Base-by-base conservation (phyloP, 2,329 filamentous ascomycete genomes). In the Stemphylium lycopersici region DNA sequence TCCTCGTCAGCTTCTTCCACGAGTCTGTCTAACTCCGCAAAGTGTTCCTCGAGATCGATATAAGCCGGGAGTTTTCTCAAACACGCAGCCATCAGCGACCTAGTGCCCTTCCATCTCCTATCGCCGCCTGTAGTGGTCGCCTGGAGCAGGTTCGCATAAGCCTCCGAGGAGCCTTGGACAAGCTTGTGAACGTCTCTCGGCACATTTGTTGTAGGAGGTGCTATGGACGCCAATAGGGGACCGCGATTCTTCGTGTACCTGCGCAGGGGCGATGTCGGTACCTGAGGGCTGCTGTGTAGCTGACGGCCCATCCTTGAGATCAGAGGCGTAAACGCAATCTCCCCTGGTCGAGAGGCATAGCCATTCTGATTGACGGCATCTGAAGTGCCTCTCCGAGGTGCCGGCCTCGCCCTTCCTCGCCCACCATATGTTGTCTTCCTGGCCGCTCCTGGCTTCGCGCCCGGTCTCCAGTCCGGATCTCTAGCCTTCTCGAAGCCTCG, bases 41-140 rank as follows among this genome's bases (percentile, higher is more conserved):
- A 77, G 33, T 76, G 49, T 33, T 76, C 72, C 41, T 78, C 75
- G 2, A 74, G 61, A 24, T 68, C 69, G 29, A 80, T 77, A 39
- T 78, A 78, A 11, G 65, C 65, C 0, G 78, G 77, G 11, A 80
- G 65, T 43, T 71, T 70, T 11, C 70, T 68, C 26, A 80, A 56
- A 48, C 78, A 80, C 3, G 70, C 70, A 6, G 61, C 59, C 52
- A 76, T 65, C 6, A 80, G 64, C 2, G 76, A 76, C 10, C 72
- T 58, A 3, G 75, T 66, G 15, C 78, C 77, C 6, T 55, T 64
- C 42, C 69, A 62, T 31, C 51, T 66, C 46, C 63, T 67, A 29
- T 64, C 59, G 4, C 54, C 55, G 4, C 52, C 56, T 29, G 31
- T 40, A 13, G 50, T 58, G 8, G 69, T 77, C 18, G 72, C 66